phyloP scores from a whole-genome alignment of 129 eudicot species.

The Heracleum sosnowskyi region DNA sequence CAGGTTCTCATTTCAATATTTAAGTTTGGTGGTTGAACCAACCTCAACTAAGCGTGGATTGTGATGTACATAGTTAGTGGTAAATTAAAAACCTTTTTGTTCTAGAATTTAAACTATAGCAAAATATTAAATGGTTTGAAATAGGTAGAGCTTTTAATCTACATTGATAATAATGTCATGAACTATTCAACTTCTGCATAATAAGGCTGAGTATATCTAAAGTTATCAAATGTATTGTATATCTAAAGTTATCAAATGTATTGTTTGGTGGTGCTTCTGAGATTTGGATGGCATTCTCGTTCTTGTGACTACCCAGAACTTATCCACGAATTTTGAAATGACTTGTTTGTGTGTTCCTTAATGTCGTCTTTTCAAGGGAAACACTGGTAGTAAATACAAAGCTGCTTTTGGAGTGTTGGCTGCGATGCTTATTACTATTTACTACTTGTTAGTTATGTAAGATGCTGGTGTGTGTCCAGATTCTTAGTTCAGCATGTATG shows the following conservation, averaged over 20 bases:
- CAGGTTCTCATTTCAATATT: neutral
- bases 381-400: neutral
- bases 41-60: conserved; percentile 3
- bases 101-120: neutral
- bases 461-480: neutral
- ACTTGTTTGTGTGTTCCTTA: neutral
- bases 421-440: neutral
- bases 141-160: neutral
- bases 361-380: neutral
- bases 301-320: neutral
- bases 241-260: neutral
- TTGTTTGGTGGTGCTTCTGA: neutral
- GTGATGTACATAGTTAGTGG: neutral
- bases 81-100: neutral
- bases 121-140: neutral
- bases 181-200: neutral
- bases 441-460: neutral
- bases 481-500: neutral
- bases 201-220: neutral
- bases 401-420: neutral
- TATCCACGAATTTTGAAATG: neutral
- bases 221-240: neutral
- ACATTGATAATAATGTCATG: neutral
- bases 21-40: neutral
- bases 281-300: neutral